Percentiles rank a stretch among this genome's conserved stretches.
Conservation (phyloP, 2,329 filamentous ascomycete genomes). For the Penicillium oxalicum region DNA sequence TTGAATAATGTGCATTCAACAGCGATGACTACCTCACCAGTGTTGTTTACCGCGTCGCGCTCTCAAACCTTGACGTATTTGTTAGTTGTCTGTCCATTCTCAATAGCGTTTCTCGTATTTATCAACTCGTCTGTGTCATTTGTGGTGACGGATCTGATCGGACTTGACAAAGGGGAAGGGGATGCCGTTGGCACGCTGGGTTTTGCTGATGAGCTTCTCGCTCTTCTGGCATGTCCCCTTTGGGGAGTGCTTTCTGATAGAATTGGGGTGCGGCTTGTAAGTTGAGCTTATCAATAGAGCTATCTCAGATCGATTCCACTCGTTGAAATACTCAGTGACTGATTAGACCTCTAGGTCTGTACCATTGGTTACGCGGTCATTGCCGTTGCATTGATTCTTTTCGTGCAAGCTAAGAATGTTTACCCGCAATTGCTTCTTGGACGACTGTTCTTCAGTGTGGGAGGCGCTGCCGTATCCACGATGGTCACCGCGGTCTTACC, state of each 20-base stretch:
- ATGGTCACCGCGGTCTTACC: slow-evolving; percentile 97
- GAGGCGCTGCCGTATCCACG: slow-evolving; percentile 87
- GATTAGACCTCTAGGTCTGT: slow-evolving; percentile 36
- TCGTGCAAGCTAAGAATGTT: slow-evolving; percentile 79
- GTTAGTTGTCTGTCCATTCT: slow-evolving; percentile 57
- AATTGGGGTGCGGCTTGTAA: slow-evolving; percentile 44
- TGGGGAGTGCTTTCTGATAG: slow-evolving; percentile 48
- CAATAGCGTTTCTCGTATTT: slow-evolving; percentile 61
- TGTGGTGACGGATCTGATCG: slow-evolving; percentile 58
- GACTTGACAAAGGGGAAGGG: slow-evolving; percentile 50
- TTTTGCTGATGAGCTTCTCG: slow-evolving; percentile 47
- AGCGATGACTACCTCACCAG: slow-evolving; percentile 27
- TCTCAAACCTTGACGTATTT: slow-evolving; percentile 56
- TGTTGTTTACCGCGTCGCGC: slow-evolving; percentile 52
- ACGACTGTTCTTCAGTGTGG: slow-evolving; percentile 79
- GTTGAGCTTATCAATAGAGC: slow-evolving; percentile 9
- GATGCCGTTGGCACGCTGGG: slow-evolving; percentile 54
- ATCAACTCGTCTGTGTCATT: slow-evolving; percentile 60
- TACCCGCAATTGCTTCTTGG: slow-evolving; percentile 85
- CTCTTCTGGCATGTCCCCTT: slow-evolving; percentile 43
- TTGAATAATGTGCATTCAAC: slow-evolving; percentile 13
- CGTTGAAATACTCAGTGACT: not conserved
- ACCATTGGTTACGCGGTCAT: slow-evolving; percentile 78
- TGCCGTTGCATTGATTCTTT: slow-evolving; percentile 66
- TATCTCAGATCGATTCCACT: not conserved